These are phyloP conservation scores for Calonectria montana DNA, from an alignment of 2,329 filamentous ascomycete genomes.

Conservation along the genomic window DNA sequence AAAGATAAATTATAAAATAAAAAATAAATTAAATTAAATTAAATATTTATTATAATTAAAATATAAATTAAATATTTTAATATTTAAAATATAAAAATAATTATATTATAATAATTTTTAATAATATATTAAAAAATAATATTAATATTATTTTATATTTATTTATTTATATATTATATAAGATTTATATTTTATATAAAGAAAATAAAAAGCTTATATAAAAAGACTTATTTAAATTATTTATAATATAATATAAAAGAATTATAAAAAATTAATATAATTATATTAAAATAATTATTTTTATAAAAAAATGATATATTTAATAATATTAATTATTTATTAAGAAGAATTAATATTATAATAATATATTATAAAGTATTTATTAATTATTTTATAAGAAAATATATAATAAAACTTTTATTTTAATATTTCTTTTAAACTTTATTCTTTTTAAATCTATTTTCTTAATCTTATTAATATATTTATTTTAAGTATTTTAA, in stretches of 20 bases:
- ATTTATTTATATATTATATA: background rate
- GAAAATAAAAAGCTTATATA: background rate
- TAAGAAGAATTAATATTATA: too few species aligned
- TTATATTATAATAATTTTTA: background rate
- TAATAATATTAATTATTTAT: too few species aligned
- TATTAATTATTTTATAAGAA: too few species aligned
- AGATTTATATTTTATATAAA: background rate
- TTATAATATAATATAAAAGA: too few species aligned
- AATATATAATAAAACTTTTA: too few species aligned
- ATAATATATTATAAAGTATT: too few species aligned
- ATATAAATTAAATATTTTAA: background rate
- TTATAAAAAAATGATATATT: background rate
- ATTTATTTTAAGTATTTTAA: too few species aligned
- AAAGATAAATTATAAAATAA: background rate
- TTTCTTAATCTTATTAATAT: too few species aligned
- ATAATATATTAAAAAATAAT: background rate
- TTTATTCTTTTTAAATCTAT: too few species aligned
- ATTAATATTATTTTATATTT: background rate
- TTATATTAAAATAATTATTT: background rate
- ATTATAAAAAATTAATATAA: background rate
- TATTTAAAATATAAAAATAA: background rate
- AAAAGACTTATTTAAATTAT: constrained; percentile 1
- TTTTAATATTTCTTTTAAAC: too few species aligned
- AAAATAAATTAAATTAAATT: background rate
- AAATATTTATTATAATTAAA: background rate